Evolutionary conservation across 2,329 filamentous ascomycete genomes (phyloP), one percentile per base, ranked within the genome.

Genomic region (Penicillium sp.): DNA sequence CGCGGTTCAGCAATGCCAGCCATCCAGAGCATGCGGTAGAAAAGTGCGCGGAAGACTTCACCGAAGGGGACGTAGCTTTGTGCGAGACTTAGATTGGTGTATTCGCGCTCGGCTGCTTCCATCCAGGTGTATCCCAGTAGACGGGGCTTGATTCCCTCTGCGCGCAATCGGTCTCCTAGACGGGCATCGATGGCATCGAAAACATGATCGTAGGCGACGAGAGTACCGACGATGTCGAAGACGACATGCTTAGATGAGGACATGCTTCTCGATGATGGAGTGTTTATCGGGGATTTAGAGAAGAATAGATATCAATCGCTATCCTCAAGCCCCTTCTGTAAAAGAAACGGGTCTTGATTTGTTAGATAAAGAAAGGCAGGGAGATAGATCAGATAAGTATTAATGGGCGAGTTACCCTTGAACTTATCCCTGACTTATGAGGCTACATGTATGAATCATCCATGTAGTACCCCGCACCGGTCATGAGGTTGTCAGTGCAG

Each of bases 101-200:
- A 79, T 57, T 80, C 76, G 5, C 73, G 69, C 53, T 79, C 78
- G 4, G 75, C 71, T 4, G 68, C 68, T 45, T 75, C 74, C 59
- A 76, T 73, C 76, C 75, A 79, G 5, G 73, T 67, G 47, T 69
- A 76, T 14, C 73, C 76, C 10, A 79, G 73, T 5, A 74, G 65
- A 13, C 66, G 67, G 0, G 76, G 64, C 5, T 69, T 71, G 53
- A 79, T 72, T 24, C 59, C 66, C 29, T 74, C 57, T 18, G 61
- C 53, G 32, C 63, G 63, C 2, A 80, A 71, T 24, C 68, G 69
- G 22, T 68, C 52, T 40, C 77, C 77, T 10, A 79, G 68, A 16
- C 66, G 69, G 39, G 64, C 49, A 29, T 75, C 68, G 45, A 79
- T 72, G 40, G 70, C 66, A 22, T 68, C 59, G 62, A 72, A 76